These are phyloP conservation scores for Candida saitoana DNA, from an alignment of 805 yeast species.

Conservation along the genomic window DNA sequence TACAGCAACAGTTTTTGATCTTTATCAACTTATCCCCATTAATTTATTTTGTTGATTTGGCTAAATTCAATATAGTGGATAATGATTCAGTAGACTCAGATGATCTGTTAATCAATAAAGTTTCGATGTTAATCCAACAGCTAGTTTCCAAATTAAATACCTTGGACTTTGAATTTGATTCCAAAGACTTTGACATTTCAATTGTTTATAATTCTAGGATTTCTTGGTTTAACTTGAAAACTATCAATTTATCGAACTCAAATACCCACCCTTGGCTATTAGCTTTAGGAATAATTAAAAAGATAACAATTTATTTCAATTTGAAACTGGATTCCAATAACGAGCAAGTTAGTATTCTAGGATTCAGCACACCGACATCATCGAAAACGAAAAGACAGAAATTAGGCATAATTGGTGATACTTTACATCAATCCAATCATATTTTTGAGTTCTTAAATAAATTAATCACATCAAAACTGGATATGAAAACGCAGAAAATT, in stretches of 20 bases:
- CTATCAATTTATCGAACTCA: conserved; percentile 18
- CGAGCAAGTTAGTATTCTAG: conserved; percentile 1
- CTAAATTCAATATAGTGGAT: conserved; percentile 19
- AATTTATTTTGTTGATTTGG: conserved; percentile 33
- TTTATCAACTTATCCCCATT: conserved; percentile 42
- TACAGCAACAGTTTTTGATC: conserved; percentile 41
- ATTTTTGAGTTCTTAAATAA: conserved; percentile 21
- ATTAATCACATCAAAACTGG: conserved; percentile 16
- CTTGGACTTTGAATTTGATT: conserved; percentile 6
- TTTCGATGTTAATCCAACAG: conserved; percentile 21
- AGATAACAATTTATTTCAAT: conserved; percentile 28
- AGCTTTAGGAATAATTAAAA: conserved; percentile 27
- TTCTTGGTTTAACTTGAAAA: conserved; percentile 24
- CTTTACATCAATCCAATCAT: conserved; percentile 16
- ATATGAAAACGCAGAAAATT: conserved; percentile 10
- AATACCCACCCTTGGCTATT: conserved; percentile 39
- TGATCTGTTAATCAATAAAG: conserved; percentile 14
- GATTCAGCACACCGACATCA: neutral
- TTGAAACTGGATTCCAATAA: conserved; percentile 13
- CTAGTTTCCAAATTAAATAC: conserved; percentile 15
- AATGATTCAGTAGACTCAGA: conserved; percentile 6
- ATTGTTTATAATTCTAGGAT: neutral
- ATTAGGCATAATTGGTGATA: conserved; percentile 16
- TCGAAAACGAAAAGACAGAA: conserved; percentile 23
- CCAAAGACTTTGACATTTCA: conserved; percentile 6